Evolutionary conservation across 2,329 filamentous ascomycete genomes (phyloP).

Genomic region (Rutstroemia sp.): DNA sequence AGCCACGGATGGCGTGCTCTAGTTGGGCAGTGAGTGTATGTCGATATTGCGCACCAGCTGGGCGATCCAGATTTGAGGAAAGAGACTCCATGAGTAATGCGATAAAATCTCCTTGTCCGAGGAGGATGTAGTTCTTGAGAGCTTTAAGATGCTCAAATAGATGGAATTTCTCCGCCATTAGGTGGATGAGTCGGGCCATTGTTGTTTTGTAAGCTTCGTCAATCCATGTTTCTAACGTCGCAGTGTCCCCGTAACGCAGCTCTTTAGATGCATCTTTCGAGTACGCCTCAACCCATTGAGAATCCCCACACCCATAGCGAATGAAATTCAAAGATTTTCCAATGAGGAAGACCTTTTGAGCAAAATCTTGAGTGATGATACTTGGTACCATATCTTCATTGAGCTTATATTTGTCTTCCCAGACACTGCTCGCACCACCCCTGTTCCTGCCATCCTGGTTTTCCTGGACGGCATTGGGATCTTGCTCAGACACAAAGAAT

Average conservation of each 20-base stretch:
- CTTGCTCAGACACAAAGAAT: conserved; percentile 89
- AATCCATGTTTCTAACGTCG: conserved; percentile 84
- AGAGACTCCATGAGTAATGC: conserved; percentile 95
- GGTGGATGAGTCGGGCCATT: conserved; percentile 86
- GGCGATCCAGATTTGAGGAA: conserved; percentile 84
- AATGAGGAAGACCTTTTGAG: conserved; percentile 93
- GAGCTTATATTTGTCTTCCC: conserved; percentile 95
- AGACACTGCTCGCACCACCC: conserved; percentile 76
- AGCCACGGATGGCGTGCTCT: conserved; percentile 93
- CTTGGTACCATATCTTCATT: conserved; percentile 81
- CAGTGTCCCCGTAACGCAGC: conserved; percentile 86
- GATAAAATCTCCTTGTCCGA: conserved; percentile 96
- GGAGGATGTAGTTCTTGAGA: conserved; percentile 87
- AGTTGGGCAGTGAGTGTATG: conserved; percentile 97
- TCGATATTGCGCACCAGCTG: conserved; percentile 92
- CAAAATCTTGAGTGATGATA: conserved; percentile 89
- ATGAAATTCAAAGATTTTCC: conserved; percentile 98
- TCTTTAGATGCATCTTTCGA: conserved; percentile 90
- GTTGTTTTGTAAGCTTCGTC: conserved; percentile 97
- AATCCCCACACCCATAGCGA: conserved; percentile 87
- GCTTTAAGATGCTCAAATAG: conserved; percentile 88
- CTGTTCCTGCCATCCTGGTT: conserved; percentile 42
- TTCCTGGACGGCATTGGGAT: conserved; percentile 39
- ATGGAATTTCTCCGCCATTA: conserved; percentile 94
- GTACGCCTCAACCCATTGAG: conserved; percentile 91